Conservation (phyloP, 176 grass and related monocot species). For the Triticum monococcum region DNA sequence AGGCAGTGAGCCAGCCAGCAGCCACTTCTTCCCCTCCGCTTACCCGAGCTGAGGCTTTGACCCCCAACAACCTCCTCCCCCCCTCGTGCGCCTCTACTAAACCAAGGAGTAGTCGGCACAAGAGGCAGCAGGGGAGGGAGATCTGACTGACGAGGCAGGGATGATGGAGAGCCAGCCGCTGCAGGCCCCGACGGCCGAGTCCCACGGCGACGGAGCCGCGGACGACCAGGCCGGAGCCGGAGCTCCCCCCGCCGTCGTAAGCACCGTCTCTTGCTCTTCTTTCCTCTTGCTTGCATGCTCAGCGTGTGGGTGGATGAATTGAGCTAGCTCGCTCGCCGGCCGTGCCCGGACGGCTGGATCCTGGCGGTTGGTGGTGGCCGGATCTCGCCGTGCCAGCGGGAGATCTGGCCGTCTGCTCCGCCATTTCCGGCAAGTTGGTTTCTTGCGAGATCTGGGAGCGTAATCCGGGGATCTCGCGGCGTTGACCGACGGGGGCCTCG, state of each 20-base stretch:
- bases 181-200: conserved; percentile 29
- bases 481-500: not conserved
- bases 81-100: not conserved
- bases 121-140: not conserved
- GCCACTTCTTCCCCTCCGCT: not conserved
- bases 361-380: not conserved
- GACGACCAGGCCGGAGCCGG: conserved; percentile 7
- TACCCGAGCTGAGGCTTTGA: conserved; percentile 6
- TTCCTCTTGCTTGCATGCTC: not conserved
- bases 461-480: not conserved
- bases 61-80: conserved; percentile 22
- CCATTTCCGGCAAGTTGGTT: not conserved
- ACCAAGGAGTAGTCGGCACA: no score
- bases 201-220: not conserved
- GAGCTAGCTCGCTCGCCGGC: not conserved
- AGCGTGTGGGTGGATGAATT: not conserved
- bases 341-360: not conserved
- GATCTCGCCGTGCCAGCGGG: not conserved
- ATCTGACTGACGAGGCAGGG: conserved; percentile 17
- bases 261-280: no score
- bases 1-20: not conserved
- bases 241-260: conserved; percentile 43
- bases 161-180: conserved; percentile 70
- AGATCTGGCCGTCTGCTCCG: not conserved
- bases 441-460: conserved; percentile 3